Evolutionary conservation across 768 basidiomycete species (phyloP), one percentile per base, ranked within the genome.

Genomic region (Boletus edulis): DNA sequence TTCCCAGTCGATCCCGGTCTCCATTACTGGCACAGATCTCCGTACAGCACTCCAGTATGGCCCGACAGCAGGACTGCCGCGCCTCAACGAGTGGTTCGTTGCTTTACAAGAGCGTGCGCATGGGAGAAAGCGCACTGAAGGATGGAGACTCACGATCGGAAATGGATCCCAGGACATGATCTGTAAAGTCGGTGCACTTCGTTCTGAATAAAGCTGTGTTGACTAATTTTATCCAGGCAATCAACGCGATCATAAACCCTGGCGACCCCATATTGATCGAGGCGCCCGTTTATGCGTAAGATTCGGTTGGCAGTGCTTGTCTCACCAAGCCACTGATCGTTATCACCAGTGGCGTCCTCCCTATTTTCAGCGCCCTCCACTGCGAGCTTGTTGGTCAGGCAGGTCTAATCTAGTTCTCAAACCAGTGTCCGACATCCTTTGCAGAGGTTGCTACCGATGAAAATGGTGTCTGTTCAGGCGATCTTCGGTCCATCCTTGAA

Each of bases 101-200:
- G 82, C 81, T 5, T 72, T 98, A 51, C 93, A 97, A 69, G 83
- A 81, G 60, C 65, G 68, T 11, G 76, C 77, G 39, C 95, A 98
- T 63, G 82, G 81, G 5, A 77, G 91, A 43, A 75, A 76, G 46
- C 67, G 63, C 41, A 79, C 76, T 3, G 83, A 82, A 60, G 86
- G 84, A 8, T 98, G 94, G 94, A 75, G 76, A 41, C 68, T 94
- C 11, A 85, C 82, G 40, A 74, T 97, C 11, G 93, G 94, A 2
- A 78, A 79, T 39, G 95, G 95, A 12, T 91, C 90, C 42, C 95
- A 97, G 72, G 94, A 97, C 75, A 67, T 93, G 59, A 82, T 98
- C 47, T 87, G 79, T 74, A 97, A 95, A 81, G 93, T 89, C 61
- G 0, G 52, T 54, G 42, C 43, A 35, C 35, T 24, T 46, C 37